Conservation (phyloP, 495 filamentous ascomycete genomes). For the Aspergillus hancockii region DNA sequence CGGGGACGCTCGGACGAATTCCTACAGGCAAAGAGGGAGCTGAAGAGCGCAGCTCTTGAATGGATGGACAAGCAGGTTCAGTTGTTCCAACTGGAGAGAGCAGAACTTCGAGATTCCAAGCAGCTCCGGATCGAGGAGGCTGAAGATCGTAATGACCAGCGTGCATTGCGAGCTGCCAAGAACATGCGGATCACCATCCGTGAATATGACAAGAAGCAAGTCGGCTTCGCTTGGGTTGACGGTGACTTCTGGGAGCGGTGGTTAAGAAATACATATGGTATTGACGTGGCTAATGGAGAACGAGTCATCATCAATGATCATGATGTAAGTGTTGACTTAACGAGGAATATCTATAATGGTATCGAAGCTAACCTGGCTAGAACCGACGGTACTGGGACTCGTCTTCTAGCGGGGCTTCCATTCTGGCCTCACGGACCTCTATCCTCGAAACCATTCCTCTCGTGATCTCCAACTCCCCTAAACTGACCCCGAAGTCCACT, state of each 20-base stretch:
- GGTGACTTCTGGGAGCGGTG: constrained; percentile 97
- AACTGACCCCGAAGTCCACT: constrained; percentile 85
- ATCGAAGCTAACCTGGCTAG: constrained; percentile 49
- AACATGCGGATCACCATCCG: constrained; percentile 88
- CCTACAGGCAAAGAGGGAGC: constrained; percentile 73
- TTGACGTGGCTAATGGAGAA: constrained; percentile 82
- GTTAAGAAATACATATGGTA: constrained; percentile 90
- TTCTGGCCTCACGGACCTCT: constrained; percentile 86
- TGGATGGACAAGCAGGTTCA: constrained; percentile 97
- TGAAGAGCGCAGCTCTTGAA: constrained; percentile 92
- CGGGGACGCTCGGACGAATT: constrained; percentile 80
- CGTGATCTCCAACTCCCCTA: constrained; percentile 69
- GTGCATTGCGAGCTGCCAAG: constrained; percentile 84
- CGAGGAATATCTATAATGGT: neutral
- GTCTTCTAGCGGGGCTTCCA: constrained; percentile 81
- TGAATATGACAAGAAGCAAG: constrained; percentile 80
- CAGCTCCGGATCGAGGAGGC: constrained; percentile 95
- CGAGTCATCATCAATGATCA: constrained; percentile 96
- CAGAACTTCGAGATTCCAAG: constrained; percentile 91
- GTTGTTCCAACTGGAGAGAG: constrained; percentile 83
- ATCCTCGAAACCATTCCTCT: constrained; percentile 93
- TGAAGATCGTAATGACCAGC: constrained; percentile 88
- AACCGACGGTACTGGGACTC: constrained; percentile 93
- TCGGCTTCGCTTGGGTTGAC: constrained; percentile 98
- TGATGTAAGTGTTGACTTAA: constrained; percentile 65